These are phyloP conservation scores for Alternaria sp. DNA, from an alignment of 2,329 filamentous ascomycete genomes.

Conservation along the genomic window DNA sequence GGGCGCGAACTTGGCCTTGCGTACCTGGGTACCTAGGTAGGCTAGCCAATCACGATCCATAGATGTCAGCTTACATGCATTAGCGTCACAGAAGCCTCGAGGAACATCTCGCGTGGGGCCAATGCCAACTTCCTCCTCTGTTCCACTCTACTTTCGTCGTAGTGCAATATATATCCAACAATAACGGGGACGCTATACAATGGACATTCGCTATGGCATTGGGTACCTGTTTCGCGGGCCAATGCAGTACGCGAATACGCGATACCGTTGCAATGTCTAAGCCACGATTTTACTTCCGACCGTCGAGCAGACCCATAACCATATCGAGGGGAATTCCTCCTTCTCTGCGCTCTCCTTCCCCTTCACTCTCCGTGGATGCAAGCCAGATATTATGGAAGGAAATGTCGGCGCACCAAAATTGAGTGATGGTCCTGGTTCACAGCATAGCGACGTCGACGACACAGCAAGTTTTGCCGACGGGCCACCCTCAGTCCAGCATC, in stretches of 20 bases:
- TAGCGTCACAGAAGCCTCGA: neutral
- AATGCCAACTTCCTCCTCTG: neutral
- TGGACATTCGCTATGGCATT: neutral
- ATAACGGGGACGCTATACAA: neutral
- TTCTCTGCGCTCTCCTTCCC: neutral
- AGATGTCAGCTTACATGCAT: neutral
- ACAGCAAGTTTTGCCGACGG: neutral
- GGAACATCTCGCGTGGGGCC: neutral
- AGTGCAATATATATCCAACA: neutral
- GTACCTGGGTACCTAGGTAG: neutral
- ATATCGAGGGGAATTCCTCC: fast-evolving
- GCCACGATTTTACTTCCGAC: neutral
- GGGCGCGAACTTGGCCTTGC: neutral
- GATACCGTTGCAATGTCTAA: neutral
- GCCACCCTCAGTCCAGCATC: neutral
- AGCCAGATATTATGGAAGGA: neutral
- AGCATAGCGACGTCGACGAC: neutral
- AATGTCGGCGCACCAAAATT: neutral
- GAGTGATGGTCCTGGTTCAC: fast-evolving
- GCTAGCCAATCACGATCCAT: neutral
- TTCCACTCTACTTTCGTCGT: neutral
- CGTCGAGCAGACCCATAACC: neutral
- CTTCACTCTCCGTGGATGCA: fast-evolving
- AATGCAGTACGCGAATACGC: neutral
- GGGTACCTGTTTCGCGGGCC: neutral